Evolutionary conservation across 1,284 basidiomycete species (phyloP).

Genomic region (Melampsora americana): DNA sequence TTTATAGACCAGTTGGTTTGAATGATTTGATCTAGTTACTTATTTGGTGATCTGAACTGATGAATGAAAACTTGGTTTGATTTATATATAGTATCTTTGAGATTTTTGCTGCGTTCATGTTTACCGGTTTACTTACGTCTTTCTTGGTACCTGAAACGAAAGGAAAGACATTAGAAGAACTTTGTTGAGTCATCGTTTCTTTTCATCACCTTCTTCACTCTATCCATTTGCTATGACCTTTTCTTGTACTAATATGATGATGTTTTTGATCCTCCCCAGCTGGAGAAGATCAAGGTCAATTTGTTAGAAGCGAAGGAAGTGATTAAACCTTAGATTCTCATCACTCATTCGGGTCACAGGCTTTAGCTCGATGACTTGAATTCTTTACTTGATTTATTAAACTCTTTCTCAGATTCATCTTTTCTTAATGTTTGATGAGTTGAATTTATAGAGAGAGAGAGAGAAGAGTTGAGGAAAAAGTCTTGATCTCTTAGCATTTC

Average conservation of each 20-base stretch:
- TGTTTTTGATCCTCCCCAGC: neutral
- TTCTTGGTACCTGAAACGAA: conserved; percentile 35
- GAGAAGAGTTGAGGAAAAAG: too few relatives aligned
- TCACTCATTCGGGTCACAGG: too few relatives aligned
- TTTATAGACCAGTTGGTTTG: conserved; percentile 27
- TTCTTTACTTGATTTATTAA: too few relatives aligned
- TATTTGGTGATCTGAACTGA: neutral
- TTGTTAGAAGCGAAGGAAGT: conserved; percentile 40
- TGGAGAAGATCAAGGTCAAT: conserved; percentile 49
- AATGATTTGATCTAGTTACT: neutral
- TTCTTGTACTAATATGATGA: neutral
- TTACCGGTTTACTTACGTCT: conserved; percentile 21
- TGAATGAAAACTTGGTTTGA: neutral
- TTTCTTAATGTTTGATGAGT: too few relatives aligned
- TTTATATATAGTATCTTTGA: conserved; percentile 28
- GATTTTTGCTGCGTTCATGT: conserved; percentile 39
- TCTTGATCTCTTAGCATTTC: too few relatives aligned
- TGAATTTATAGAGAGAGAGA: too few relatives aligned
- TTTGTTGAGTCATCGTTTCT: conserved; percentile 5
- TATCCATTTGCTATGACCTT: neutral
- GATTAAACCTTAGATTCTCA: too few relatives aligned
- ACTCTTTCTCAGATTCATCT: too few relatives aligned
- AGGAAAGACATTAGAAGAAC: conserved; percentile 34
- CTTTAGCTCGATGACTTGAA: too few relatives aligned
- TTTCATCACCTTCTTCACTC: neutral